A percentile compares a stretch with the other conserved stretches of the same genome.
These are phyloP conservation scores for Mucor saturninus DNA, from an alignment of 371 early-diverging fungal species.

Conservation along the genomic window DNA sequence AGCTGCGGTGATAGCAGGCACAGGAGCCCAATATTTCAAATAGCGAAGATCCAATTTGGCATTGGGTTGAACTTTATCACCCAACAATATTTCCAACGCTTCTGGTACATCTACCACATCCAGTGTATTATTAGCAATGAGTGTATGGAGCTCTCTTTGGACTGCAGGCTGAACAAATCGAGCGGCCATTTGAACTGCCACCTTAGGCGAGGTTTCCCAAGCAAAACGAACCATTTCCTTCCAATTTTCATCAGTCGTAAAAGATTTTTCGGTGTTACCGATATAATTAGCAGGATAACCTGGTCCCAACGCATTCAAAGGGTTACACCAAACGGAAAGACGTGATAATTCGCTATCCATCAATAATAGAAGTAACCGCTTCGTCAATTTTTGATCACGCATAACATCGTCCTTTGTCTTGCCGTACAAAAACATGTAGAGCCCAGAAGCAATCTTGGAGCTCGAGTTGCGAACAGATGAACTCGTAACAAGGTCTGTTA, in stretches of 20 bases:
- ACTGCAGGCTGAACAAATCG: conserved; percentile 77
- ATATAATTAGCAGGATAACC: conserved; percentile 36
- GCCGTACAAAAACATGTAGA: conserved; percentile 52
- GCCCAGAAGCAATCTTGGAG: conserved; percentile 45
- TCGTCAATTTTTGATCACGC: conserved; percentile 26
- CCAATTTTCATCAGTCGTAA: conserved; percentile 60
- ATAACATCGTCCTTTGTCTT: conserved; percentile 34
- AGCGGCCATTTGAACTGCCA: conserved; percentile 81
- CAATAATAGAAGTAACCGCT: conserved; percentile 69
- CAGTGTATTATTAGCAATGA: conserved; percentile 68
- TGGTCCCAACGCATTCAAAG: conserved; percentile 52
- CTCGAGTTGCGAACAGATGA: conserved; percentile 42
- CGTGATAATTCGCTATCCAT: conserved; percentile 83
- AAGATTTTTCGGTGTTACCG: conserved; percentile 38
- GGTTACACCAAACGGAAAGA: conserved; percentile 77
- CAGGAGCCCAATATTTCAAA: conserved; percentile 89
- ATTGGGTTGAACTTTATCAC: conserved; percentile 49
- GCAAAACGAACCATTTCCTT: conserved; percentile 74
- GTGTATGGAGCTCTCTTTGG: conserved; percentile 66
- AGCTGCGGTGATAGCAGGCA: conserved; percentile 90
- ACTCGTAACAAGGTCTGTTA: conserved; percentile 57
- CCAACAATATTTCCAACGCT: conserved; percentile 74
- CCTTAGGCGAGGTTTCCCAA: conserved; percentile 77
- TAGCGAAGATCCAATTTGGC: conserved; percentile 56
- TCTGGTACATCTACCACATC: conserved; percentile 78